phyloP scores from a whole-genome alignment of 768 basidiomycete genomes.

The Polyporus arcularius region DNA sequence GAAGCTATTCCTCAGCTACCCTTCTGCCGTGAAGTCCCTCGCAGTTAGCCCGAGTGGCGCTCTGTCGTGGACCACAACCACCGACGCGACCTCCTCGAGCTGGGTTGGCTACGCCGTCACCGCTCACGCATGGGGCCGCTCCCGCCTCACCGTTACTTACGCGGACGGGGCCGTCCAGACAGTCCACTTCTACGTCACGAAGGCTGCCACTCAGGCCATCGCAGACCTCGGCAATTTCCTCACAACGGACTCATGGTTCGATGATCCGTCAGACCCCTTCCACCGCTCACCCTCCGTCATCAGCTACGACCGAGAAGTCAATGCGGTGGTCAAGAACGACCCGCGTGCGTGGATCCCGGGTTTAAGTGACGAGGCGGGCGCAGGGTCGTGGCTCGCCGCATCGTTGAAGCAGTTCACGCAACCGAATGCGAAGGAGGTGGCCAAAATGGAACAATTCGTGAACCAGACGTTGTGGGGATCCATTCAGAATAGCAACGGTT shows the following conservation, averaged over 20 bases:
- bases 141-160: constrained; percentile 51
- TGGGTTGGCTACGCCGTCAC: constrained; percentile 54
- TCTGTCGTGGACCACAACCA: constrained; percentile 45
- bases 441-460: constrained; percentile 52
- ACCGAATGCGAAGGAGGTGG: constrained; percentile 53
- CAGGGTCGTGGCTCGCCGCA: constrained; percentile 58
- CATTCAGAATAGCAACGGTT: constrained; percentile 51
- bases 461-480: constrained; percentile 49
- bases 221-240: constrained; percentile 55
- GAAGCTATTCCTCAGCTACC: constrained; percentile 53
- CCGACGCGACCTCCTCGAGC: constrained; percentile 40
- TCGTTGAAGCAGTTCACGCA: constrained; percentile 58
- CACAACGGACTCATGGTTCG: constrained; percentile 56
- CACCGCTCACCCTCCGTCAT: constrained; percentile 53
- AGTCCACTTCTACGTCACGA: constrained; percentile 52
- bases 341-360: constrained; percentile 62
- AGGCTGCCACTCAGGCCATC: constrained; percentile 45
- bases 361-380: constrained; percentile 60
- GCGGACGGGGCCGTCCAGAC: constrained; percentile 54
- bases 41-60: constrained; percentile 48
- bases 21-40: constrained; percentile 43
- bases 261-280: constrained; percentile 51
- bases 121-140: constrained; percentile 45
- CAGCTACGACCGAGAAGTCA: constrained; percentile 53
- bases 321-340: constrained; percentile 51